Evolutionary conservation across 2,329 filamentous ascomycete genomes (phyloP).

Genomic region (Epichloe glyceriae): DNA sequence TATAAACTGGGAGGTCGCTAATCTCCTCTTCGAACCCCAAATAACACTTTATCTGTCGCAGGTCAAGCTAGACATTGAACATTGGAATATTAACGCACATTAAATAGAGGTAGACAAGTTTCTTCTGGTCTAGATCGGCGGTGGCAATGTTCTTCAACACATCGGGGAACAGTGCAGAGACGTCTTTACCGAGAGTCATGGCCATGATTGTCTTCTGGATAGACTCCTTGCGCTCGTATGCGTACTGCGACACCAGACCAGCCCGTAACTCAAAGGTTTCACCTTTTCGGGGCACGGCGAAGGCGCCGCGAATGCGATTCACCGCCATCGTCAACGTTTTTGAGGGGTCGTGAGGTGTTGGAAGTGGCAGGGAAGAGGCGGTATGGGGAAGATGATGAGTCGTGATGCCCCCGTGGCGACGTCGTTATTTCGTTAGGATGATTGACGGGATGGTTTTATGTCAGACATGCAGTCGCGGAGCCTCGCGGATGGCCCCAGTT

Average conservation of each 20-base stretch:
- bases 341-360: constrained; percentile 10
- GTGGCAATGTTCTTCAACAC: constrained; percentile 99
- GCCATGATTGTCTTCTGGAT: constrained; percentile 99
- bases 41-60: background rate
- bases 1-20: background rate
- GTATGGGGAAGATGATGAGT: constrained; percentile 3
- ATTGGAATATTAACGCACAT: constrained; percentile 44
- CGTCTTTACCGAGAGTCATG: constrained; percentile 98
- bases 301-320: constrained; percentile 88
- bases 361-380: constrained; percentile 13
- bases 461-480: background rate
- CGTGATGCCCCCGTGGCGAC: background rate
- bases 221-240: constrained; percentile 95
- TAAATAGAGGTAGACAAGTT: constrained; percentile 94
- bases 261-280: constrained; percentile 96
- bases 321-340: constrained; percentile 61
- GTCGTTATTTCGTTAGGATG: background rate
- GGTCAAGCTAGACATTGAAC: background rate
- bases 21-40: background rate
- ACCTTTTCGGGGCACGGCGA: constrained; percentile 85
- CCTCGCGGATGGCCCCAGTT: background rate
- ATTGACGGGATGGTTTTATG: background rate
- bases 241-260: constrained; percentile 95
- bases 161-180: constrained; percentile 91
- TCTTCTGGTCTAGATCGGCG: constrained; percentile 91